Base-by-base conservation (phyloP, 2,329 filamentous ascomycete species). In the Podosphaera leucotricha region DNA sequence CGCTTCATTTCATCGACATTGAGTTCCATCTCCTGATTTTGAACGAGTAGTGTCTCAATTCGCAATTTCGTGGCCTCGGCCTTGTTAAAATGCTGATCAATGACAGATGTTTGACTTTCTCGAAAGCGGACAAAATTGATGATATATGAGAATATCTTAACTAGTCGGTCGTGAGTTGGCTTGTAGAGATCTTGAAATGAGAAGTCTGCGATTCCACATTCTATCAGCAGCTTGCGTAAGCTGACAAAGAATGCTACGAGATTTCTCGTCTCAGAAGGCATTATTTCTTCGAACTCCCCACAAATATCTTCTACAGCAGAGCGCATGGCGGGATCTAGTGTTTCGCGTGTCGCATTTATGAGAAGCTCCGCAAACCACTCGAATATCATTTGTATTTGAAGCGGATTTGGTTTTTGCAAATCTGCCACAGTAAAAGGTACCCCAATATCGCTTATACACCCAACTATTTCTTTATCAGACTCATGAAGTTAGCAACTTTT, bases 81-180 rank as follows among this genome's bases (percentile, higher is more conserved):
- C 55, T 83, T 86, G 66, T 93, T 90, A 65, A 90, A 90, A 62
- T 95, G 81, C 59, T 92, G 75, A 59, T 94, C 86, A 50, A 95
- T 93, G 24, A 90, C 75, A 35, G 68, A 66, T 1, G 85, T 92
- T 61, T 95, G 87, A 49, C 80, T 85, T 64, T 94, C 86, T 54
- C 90, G 80, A 64, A 95, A 98, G 44, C 90, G 77, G 52, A 95
- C 86, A 62, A 98, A 98, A 63, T 98, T 98, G 66, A 98, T 98
- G 50, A 95, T 73, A 62, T 94, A 94, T 51, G 83, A 92, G 60
- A 98, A 90, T 56, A 95, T 92, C 64, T 90, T 92, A 56, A 87
- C 80, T 13, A 95, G 71, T 38, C 90, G 80, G 46, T 83, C 80
- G 57, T 92, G 82, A 1, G 84, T 92, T 15, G 90, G 90, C 59